A percentile compares a stretch with the other conserved stretches of the same genome.
phyloP scores from a whole-genome alignment of 176 grass and related monocot species.

The Ampelocalamus luodianensis region DNA sequence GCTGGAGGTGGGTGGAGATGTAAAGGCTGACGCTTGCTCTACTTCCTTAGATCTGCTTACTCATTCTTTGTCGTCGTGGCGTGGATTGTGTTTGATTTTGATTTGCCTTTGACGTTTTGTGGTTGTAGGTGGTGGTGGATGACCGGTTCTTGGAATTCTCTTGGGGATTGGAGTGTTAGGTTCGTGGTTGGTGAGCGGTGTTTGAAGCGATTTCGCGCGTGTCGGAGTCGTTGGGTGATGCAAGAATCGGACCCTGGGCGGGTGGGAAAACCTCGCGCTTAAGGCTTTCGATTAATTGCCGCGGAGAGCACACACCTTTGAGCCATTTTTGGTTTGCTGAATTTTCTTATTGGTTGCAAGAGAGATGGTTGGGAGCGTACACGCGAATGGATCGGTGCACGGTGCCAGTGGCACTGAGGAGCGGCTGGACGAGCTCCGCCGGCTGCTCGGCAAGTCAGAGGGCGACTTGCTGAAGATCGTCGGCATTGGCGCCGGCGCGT shows the following conservation, averaged over 20 bases:
- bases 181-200: slow-evolving; percentile 52
- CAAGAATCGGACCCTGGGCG: background rate
- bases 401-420: slow-evolving; percentile 64
- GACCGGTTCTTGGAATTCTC: slow-evolving; percentile 27
- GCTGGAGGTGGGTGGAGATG: slow-evolving; percentile 48
- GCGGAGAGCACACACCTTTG: background rate
- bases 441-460: slow-evolving; percentile 78
- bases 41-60: background rate
- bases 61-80: slow-evolving; percentile 25
- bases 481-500: slow-evolving; percentile 86
- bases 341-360: background rate
- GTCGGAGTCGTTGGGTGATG: slow-evolving; percentile 38
- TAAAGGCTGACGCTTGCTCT: slow-evolving; percentile 26
- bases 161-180: background rate
- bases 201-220: slow-evolving; percentile 29
- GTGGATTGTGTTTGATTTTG: background rate
- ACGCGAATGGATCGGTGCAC: slow-evolving; percentile 61
- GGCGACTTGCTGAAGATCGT: slow-evolving; percentile 96
- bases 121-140: slow-evolving; percentile 57
- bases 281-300: slow-evolving; percentile 45
- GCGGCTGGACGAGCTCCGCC: slow-evolving; percentile 79
- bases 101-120: slow-evolving; percentile 7
- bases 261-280: slow-evolving; percentile 32
- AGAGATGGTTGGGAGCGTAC: slow-evolving; percentile 78
- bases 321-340: background rate